These are phyloP conservation scores for Endothia cerciana DNA, from an alignment of 2,329 filamentous ascomycete species.

Conservation along the genomic window DNA sequence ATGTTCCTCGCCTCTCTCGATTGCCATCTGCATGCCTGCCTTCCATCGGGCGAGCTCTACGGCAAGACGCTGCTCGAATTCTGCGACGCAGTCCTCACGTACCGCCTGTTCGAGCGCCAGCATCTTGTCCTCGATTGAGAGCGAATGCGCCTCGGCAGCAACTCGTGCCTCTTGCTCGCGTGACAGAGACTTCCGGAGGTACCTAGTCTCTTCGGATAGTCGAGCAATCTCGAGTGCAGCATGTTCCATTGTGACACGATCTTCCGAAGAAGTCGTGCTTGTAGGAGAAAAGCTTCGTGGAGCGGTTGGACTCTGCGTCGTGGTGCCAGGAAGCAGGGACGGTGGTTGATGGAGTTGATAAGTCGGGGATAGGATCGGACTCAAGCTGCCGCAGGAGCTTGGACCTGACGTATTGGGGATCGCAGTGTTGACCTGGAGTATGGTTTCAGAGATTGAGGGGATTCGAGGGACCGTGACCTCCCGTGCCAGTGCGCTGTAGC, in stretches of 20 bases:
- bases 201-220: conserved; percentile 77
- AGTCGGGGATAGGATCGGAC: conserved; percentile 37
- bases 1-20: conserved; percentile 80
- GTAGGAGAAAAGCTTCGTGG: conserved; percentile 46
- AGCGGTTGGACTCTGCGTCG: conserved; percentile 32
- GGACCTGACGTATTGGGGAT: conserved; percentile 37
- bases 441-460: conserved; percentile 78
- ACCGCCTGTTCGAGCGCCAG: conserved; percentile 78
- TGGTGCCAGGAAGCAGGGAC: conserved; percentile 45
- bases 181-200: conserved; percentile 69
- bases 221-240: conserved; percentile 80
- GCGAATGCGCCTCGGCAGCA: conserved; percentile 73
- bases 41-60: conserved; percentile 83
- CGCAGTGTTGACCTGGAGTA: conserved; percentile 48
- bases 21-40: conserved; percentile 74
- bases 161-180: conserved; percentile 72
- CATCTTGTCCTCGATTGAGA: conserved; percentile 68
- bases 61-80: conserved; percentile 80
- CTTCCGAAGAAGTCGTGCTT: conserved; percentile 47
- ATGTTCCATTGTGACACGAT: conserved; percentile 77
- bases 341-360: conserved; percentile 41
- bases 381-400: conserved; percentile 32
- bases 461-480: conserved; percentile 91
- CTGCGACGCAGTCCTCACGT: conserved; percentile 83
- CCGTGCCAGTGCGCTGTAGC: conserved; percentile 89